Evolutionary conservation across 2,329 filamentous ascomycete genomes (phyloP), one percentile per base, ranked within the genome.

Genomic region (Parafenestella ontariensis): DNA sequence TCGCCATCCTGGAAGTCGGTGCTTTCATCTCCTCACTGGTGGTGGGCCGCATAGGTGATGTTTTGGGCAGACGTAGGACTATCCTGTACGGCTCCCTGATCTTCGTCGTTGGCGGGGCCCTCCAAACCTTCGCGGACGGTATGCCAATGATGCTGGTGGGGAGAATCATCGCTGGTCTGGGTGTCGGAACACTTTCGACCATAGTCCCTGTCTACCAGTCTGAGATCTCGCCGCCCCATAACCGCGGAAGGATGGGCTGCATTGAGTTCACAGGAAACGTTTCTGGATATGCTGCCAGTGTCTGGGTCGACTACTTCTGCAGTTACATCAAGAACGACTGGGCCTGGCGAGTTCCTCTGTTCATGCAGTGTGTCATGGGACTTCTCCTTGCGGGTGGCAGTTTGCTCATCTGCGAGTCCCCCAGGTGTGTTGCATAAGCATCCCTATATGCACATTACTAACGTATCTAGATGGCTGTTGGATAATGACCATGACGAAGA

Each of bases 261-360:
- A 98, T 99, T 64, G 95, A 99, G 76, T 99, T 98, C 72, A 94
- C 94, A 0, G 95, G 95, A 49, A 99, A 99, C 77, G 96, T 99
- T 60, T 89, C 91, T 57, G 95, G 95, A 28, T 99, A 99, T 74
- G 89, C 94, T 49, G 92, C 92, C 48, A 98, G 94, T 66, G 94
- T 98, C 20, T 99, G 95, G 95, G 94, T 98, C 24, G 95, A 99
- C 76, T 99, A 98, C 78, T 94, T 95, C 69, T 97, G 93, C 77
- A 95, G 91, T 53, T 97, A 84, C 73, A 98, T 99, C 71, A 77
- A 91, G 58, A 91, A 82, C 68, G 82, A 98, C 74, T 84, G 89
- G 79, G 92, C 95, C 2, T 99, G 95, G 95, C 90, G 95, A 44
- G 68, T 97, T 40, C 95, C 95, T 1, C 79, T 99, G 46, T 78